A percentile compares a stretch with the other conserved stretches of the same genome.
Evolutionary conservation across 2,329 filamentous ascomycete species (phyloP).

Genomic region (Sporothrix sp.): DNA sequence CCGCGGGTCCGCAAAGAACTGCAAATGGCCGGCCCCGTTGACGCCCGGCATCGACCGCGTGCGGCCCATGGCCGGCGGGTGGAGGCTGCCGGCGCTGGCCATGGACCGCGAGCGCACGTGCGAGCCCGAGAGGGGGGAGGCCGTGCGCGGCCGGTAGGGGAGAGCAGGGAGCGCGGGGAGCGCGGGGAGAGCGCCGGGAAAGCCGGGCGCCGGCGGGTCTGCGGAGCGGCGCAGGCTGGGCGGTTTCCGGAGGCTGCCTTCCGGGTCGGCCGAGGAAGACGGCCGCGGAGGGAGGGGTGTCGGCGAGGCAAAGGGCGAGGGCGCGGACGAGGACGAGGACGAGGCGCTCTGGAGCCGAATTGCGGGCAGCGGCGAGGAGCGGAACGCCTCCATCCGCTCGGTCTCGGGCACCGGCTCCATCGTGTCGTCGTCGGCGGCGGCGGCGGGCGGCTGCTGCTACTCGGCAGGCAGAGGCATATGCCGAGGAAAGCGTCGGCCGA

Average conservation of each 20-base stretch:
- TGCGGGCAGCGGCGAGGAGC: conserved; percentile 45
- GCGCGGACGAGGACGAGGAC: conserved; percentile 27
- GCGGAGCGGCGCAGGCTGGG: conserved; percentile 47
- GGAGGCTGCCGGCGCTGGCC: conserved; percentile 35
- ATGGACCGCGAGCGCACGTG: conserved; percentile 51
- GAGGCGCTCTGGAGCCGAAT: conserved; percentile 39
- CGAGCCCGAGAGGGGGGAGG: conserved; percentile 48
- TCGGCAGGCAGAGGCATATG: too few relatives aligned
- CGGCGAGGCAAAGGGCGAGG: conserved; percentile 27
- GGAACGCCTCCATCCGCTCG: conserved; percentile 58
- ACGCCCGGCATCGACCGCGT: conserved; percentile 56
- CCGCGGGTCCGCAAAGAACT: conserved; percentile 44
- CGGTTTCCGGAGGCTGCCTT: conserved; percentile 35
- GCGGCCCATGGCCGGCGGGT: conserved; percentile 44
- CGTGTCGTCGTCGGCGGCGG: background rate
- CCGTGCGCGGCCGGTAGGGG: conserved; percentile 52
- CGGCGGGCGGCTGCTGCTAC: background rate
- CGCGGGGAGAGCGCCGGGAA: conserved; percentile 42
- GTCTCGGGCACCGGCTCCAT: conserved; percentile 63
- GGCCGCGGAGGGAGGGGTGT: conserved; percentile 21
- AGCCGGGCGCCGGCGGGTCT: conserved; percentile 46
- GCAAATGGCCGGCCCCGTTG: conserved; percentile 48
- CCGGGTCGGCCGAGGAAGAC: background rate
- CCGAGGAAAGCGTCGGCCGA: too few relatives aligned
- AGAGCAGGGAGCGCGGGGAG: conserved; percentile 34